phyloP scores from a whole-genome alignment of 495 filamentous ascomycete species.

The Thermochaetoides thermophila region DNA sequence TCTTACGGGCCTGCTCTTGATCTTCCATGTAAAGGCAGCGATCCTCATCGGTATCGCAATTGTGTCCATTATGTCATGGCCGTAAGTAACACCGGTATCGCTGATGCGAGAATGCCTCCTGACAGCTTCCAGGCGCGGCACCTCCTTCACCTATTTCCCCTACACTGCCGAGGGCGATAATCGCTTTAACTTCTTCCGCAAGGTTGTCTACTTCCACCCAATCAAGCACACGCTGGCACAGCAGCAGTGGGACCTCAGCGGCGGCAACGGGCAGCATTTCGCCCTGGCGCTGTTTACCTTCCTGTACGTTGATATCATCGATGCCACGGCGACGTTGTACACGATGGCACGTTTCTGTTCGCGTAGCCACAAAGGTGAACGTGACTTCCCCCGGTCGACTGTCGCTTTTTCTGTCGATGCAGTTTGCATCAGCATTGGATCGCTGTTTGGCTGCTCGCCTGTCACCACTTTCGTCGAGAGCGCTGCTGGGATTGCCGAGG shows the following conservation, averaged over 20 bases:
- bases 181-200: conserved; percentile 62
- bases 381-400: conserved; percentile 53
- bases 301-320: conserved; percentile 71
- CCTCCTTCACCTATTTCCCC: conserved; percentile 66
- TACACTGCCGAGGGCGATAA: conserved; percentile 46
- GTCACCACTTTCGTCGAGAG: conserved; percentile 75
- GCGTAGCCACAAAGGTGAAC: conserved; percentile 37
- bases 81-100: too few species aligned
- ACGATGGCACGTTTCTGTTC: conserved; percentile 70
- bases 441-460: conserved; percentile 59
- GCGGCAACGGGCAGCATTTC: conserved; percentile 41
- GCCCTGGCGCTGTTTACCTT: conserved; percentile 69
- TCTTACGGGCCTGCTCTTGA: conserved; percentile 61
- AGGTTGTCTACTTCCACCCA: conserved; percentile 64
- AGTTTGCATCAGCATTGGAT: conserved; percentile 65
- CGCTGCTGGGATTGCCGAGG: conserved; percentile 70
- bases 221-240: conserved; percentile 49
- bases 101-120: too few species aligned
- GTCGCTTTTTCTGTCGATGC: conserved; percentile 50
- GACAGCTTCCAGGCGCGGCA: conserved; percentile 48
- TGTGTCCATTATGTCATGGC: conserved; percentile 73
- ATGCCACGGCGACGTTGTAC: conserved; percentile 51
- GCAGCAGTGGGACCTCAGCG: conserved; percentile 49
- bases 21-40: conserved; percentile 64
- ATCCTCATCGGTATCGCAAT: conserved; percentile 70